phyloP scores from a whole-genome alignment of 176 grass and related monocot species.

The Zoysia japonica region DNA sequence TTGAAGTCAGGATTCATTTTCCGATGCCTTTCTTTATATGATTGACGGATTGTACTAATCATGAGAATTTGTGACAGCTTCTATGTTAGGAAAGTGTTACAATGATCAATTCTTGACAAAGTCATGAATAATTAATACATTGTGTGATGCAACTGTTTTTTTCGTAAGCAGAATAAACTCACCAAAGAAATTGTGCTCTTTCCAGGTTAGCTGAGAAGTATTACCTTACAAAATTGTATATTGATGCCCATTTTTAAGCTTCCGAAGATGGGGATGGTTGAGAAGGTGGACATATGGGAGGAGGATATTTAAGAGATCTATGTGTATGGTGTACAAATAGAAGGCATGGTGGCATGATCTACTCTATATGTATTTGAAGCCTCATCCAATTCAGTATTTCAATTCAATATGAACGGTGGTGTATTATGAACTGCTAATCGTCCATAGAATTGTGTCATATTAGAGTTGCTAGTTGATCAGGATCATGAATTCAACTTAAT shows the following conservation, averaged over 20 bases:
- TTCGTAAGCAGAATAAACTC: conserved; percentile 4
- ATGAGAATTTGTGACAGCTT: not conserved
- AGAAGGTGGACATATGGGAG: conserved; percentile 8
- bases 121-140: not conserved
- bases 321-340: not conserved
- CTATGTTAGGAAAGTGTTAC: not conserved
- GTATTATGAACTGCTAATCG: not conserved
- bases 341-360: not conserved
- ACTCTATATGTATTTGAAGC: not conserved
- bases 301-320: not conserved
- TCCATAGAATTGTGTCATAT: not conserved
- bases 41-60: not conserved
- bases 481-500: not conserved
- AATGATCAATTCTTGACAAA: not conserved
- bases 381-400: not conserved
- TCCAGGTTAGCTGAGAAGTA: conserved; percentile 37
- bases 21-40: not conserved
- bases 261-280: not conserved
- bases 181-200: conserved; percentile 3
- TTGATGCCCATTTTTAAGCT: conserved; percentile 5
- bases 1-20: not conserved
- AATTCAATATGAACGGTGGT: not conserved
- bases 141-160: not conserved
- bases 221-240: not conserved
- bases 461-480: not conserved